Percentiles rank a stretch among this genome's conserved stretches.
Conservation (phyloP, 2,329 filamentous ascomycete species). For the Curvularia sp. region DNA sequence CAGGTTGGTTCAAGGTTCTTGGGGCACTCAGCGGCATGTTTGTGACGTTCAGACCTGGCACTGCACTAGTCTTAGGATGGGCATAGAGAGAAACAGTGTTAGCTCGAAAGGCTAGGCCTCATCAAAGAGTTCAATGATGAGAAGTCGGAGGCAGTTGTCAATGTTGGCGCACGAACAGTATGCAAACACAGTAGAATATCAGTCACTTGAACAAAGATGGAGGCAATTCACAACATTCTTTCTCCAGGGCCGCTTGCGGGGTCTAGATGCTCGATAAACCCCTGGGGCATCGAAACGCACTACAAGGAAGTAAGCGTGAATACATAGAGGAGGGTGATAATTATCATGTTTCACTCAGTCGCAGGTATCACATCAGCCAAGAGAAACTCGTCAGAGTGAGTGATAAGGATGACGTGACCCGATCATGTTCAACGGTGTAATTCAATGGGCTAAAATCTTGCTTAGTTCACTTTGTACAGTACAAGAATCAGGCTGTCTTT, state of each 20-base stretch:
- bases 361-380: neutral
- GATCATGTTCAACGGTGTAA: neutral
- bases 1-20: too few relatives aligned
- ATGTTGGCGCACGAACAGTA: too few relatives aligned
- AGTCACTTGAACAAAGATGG: neutral
- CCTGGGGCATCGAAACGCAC: neutral
- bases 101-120: too few relatives aligned
- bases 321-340: neutral
- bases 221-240: neutral
- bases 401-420: neutral
- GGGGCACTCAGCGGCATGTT: too few relatives aligned
- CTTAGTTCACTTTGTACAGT: neutral
- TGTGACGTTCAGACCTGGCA: too few relatives aligned
- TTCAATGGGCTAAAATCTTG: neutral
- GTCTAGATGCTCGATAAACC: neutral
- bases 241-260: neutral
- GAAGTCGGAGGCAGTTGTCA: too few relatives aligned
- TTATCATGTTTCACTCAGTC: neutral
- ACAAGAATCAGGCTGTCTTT: neutral
- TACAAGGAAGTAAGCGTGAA: neutral
- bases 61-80: too few relatives aligned
- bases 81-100: too few relatives aligned
- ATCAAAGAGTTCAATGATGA: too few relatives aligned
- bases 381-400: neutral
- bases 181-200: too few relatives aligned